Evolutionary conservation across 2,329 filamentous ascomycete species (phyloP), one percentile per base, ranked within the genome.

Genomic region (Fusarium sp.): DNA sequence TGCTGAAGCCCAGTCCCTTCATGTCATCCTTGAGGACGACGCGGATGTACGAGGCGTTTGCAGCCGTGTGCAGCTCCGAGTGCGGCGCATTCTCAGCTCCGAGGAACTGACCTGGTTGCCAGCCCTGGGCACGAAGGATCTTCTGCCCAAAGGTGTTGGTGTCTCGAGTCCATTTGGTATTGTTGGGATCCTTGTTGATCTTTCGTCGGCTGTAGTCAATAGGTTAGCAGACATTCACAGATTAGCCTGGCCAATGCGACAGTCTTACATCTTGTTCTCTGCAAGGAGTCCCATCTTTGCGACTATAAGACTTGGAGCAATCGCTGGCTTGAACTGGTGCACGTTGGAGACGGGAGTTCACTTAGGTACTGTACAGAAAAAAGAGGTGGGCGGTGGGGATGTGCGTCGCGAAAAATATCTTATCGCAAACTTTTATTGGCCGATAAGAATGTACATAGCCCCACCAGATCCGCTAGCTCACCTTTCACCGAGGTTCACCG

Each of bases 151-250:
- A 98, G 58, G 89, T 90, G 61, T 86, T 87, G 70, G 91, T 92
- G 77, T 94, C 91, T 75, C 90, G 90, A 61, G 91, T 90, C 96
- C 96, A 99, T 85, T 88, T 89, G 51, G 93, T 97, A 80, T 98
- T 99, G 82, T 98, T 97, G 7, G 96, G 96, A 81, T 99, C 96
- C 78, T 91, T 86, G 71, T 91, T 91, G 77, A 98, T 89, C 82
- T 95, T 97, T 51, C 85, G 73, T 57, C 79, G 79, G 58, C 80
- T 81, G 56, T 4, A 44, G 18, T 23, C 10, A 25, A 18, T 14
- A 9, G 23, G 57, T 73, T 65, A 76, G 73, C 16, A 44, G 11
- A 1, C 50, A 2, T 2, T 34, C n/a, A 10, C 13, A 8, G 10
- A 33, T 6, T 2, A 23, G 1, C 14, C 6, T 16, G 14, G 14